Conservation (phyloP, 2,329 filamentous ascomycete genomes). For the Paecilomyces variotii region DNA sequence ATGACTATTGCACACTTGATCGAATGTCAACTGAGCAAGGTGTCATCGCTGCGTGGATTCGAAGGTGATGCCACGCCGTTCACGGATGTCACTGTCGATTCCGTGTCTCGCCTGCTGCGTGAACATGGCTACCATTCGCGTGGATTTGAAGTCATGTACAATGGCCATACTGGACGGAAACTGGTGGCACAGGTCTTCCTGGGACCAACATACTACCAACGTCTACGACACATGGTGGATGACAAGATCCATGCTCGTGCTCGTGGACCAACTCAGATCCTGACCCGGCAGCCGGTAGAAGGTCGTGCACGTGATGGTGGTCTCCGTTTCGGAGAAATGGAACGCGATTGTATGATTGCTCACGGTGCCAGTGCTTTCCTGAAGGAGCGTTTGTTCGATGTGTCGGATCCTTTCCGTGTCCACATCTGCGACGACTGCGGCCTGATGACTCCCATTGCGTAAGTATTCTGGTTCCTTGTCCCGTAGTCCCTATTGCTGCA, state of each 20-base stretch:
- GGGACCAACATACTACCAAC: conserved; percentile 97
- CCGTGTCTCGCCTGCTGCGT: conserved; percentile 75
- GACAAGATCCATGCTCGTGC: conserved; percentile 99
- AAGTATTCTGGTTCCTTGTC: conserved; percentile 46
- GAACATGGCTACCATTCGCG: conserved; percentile 93
- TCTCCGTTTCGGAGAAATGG: conserved; percentile 99
- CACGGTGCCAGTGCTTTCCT: conserved; percentile 94
- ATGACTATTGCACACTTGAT: conserved; percentile 99
- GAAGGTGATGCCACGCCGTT: conserved; percentile 98
- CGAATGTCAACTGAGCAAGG: conserved; percentile 95
- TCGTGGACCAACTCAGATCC: conserved; percentile 89
- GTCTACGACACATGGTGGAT: conserved; percentile 97
- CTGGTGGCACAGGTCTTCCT: conserved; percentile 92
- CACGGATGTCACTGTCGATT: conserved; percentile 93
- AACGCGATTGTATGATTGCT: conserved; percentile 99
- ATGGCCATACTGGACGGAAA: conserved; percentile 93
- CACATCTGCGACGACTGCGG: conserved; percentile 98
- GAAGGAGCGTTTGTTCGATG: conserved; percentile 94
- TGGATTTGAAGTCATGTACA: conserved; percentile 98
- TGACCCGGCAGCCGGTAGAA: conserved; percentile 94
- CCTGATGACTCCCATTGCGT: conserved; percentile 98
- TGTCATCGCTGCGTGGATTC: conserved; percentile 83
- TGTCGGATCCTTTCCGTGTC: conserved; percentile 94
- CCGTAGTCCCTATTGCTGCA: background rate
- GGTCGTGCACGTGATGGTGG: conserved; percentile 97